Evolutionary conservation across 768 basidiomycete species (phyloP).

Genomic region (Psilocybe cubensis): DNA sequence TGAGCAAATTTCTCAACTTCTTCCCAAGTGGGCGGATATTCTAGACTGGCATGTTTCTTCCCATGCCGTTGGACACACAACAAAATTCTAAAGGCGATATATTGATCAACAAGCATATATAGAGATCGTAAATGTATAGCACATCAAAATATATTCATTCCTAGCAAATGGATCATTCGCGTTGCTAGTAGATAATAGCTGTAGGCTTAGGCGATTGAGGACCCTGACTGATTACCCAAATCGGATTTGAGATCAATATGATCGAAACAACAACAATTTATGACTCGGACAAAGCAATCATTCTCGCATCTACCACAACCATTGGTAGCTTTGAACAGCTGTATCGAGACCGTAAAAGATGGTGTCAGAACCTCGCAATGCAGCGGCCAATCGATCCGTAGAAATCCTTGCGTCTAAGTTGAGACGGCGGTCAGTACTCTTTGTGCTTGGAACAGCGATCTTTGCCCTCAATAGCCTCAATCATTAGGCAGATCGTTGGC

Average conservation of each 20-base stretch:
- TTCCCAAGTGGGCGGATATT: conserved; percentile 94
- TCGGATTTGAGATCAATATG: conserved; percentile 22
- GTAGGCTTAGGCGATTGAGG: background rate
- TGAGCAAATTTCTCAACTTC: conserved; percentile 90
- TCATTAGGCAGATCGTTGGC: conserved; percentile 83
- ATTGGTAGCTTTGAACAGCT: background rate
- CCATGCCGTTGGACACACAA: conserved; percentile 21
- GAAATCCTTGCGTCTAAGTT: conserved; percentile 73
- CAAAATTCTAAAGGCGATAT: conserved; percentile 2
- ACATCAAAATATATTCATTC: no score
- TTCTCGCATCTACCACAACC: background rate
- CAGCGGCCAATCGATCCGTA: conserved; percentile 58
- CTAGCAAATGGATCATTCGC: no score
- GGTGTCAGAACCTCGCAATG: conserved; percentile 42
- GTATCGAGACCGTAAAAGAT: conserved; percentile 28
- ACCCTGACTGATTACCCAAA: conserved; percentile 16
- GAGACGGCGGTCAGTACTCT: conserved; percentile 64
- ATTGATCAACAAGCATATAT: conserved; percentile 7
- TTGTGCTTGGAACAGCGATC: conserved; percentile 13
- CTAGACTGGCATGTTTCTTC: conserved; percentile 88
- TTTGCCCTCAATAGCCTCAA: conserved; percentile 15
- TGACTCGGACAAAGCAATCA: conserved; percentile 20
- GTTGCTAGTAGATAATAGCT: no score
- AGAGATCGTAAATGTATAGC: background rate
- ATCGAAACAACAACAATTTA: conserved; percentile 23